Conservation (phyloP, 441 rosid genomes). For the Geranium incanum region DNA sequence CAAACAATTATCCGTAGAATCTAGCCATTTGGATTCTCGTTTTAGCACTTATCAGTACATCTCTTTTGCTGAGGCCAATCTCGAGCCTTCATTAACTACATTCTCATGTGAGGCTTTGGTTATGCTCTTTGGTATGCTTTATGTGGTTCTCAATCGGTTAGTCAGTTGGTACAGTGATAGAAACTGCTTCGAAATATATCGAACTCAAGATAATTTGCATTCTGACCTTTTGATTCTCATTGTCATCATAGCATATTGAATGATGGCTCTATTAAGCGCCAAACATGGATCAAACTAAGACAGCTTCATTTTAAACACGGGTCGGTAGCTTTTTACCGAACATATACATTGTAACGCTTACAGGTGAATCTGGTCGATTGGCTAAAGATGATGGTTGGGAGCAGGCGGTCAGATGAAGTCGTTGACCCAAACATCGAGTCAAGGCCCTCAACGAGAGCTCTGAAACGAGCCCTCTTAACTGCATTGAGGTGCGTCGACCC, state of each 20-base stretch:
- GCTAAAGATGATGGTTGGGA: slow-evolving; percentile 94
- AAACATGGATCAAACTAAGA: no score
- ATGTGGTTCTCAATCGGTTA: not conserved
- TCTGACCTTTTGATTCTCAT: no score
- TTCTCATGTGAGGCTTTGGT: not conserved
- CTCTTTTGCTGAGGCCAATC: not conserved
- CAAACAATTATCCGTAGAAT: not conserved
- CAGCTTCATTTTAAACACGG: not conserved
- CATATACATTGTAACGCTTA: slow-evolving; percentile 13
- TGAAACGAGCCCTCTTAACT: slow-evolving; percentile 80
- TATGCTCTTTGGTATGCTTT: not conserved
- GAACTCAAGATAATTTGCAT: no score
- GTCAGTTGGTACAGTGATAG: no score
- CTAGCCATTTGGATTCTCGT: not conserved
- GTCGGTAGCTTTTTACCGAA: slow-evolving; percentile 12
- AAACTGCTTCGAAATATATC: no score
- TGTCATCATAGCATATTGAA: no score
- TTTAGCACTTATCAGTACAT: not conserved
- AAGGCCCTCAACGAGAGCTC: slow-evolving; percentile 67
- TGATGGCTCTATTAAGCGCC: no score
- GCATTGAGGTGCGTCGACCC: slow-evolving; percentile 95
- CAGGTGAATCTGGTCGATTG: slow-evolving; percentile 96
- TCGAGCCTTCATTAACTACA: not conserved
- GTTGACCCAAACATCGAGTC: slow-evolving; percentile 72
- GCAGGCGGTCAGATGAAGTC: slow-evolving; percentile 74